Percentiles rank a stretch among this genome's conserved stretches.
Evolutionary conservation across 257 asterid genomes (phyloP).

Genomic region (Avicennia marina): DNA sequence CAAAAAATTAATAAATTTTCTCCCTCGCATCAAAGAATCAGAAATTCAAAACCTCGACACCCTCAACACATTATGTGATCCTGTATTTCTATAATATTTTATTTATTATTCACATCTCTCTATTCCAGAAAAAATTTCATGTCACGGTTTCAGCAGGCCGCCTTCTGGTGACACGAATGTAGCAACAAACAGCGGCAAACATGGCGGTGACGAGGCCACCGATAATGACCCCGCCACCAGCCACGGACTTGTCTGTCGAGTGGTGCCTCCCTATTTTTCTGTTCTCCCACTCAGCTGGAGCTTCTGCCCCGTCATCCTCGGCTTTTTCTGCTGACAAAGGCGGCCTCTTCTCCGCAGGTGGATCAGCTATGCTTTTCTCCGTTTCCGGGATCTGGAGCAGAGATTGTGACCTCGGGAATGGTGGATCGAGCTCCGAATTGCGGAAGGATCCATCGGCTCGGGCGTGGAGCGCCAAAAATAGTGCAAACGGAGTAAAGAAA

Average conservation of each 20-base stretch:
- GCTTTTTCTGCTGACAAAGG: constrained; percentile 11
- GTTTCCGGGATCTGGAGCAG: constrained; percentile 17
- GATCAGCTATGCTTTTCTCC: constrained; percentile 41
- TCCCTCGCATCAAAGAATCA: too few species aligned
- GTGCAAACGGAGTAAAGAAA: too few species aligned
- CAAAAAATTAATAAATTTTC: too few species aligned
- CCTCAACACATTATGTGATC: too few species aligned
- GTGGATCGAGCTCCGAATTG: background rate
- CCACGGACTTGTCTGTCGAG: constrained; percentile 49
- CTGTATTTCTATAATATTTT: too few species aligned
- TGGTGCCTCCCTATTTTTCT: constrained; percentile 35
- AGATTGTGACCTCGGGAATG: background rate
- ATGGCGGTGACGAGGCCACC: constrained; percentile 75
- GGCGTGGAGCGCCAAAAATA: too few species aligned
- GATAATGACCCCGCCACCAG: constrained; percentile 67
- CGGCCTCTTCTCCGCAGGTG: constrained; percentile 28
- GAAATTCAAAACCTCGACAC: too few species aligned
- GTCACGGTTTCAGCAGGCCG: constrained; percentile 13
- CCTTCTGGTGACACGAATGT: constrained; percentile 61
- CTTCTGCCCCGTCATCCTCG: constrained; percentile 35
- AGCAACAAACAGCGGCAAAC: constrained; percentile 68
- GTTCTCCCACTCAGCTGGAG: constrained; percentile 34
- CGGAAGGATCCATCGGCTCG: too few species aligned
- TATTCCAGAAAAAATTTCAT: too few species aligned
- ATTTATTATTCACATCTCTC: too few species aligned